phyloP scores from a whole-genome alignment of 495 filamentous ascomycete genomes.

The Chaetomium cochliodes region DNA sequence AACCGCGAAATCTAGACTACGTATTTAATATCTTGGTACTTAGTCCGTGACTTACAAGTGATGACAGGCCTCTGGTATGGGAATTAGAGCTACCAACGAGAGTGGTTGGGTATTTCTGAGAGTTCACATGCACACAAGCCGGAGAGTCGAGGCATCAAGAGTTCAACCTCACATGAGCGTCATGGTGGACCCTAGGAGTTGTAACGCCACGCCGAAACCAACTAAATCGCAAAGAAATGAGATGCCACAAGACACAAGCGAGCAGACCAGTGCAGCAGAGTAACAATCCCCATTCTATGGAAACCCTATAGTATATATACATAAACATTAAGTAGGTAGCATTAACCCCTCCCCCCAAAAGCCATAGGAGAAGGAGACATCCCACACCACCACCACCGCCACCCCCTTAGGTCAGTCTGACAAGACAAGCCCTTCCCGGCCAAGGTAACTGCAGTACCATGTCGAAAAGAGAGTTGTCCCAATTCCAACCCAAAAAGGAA shows the following conservation, averaged over 20 bases:
- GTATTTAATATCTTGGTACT: no score
- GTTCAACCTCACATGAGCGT: no score
- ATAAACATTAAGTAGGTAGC: conserved; percentile 8
- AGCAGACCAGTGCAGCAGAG: neutral
- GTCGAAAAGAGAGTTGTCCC: neutral
- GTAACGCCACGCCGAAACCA: neutral
- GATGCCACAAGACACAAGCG: no score
- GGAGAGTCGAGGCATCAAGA: no score
- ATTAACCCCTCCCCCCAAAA: neutral
- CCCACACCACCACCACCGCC: neutral
- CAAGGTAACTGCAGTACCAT: conserved; percentile 1
- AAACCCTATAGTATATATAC: conserved; percentile 9
- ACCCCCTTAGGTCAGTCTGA: neutral
- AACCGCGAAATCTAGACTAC: no score
- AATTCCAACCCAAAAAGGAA: neutral
- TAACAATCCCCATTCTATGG: conserved; percentile 6
- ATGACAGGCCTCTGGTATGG: no score
- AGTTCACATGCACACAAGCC: no score
- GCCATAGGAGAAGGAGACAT: neutral
- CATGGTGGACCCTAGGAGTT: no score
- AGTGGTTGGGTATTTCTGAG: no score
- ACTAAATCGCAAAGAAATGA: neutral
- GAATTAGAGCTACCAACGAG: no score
- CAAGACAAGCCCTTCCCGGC: neutral
- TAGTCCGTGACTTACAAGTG: no score